Conservation (phyloP, 2,329 filamentous ascomycete genomes). For the Alternaria rosae region DNA sequence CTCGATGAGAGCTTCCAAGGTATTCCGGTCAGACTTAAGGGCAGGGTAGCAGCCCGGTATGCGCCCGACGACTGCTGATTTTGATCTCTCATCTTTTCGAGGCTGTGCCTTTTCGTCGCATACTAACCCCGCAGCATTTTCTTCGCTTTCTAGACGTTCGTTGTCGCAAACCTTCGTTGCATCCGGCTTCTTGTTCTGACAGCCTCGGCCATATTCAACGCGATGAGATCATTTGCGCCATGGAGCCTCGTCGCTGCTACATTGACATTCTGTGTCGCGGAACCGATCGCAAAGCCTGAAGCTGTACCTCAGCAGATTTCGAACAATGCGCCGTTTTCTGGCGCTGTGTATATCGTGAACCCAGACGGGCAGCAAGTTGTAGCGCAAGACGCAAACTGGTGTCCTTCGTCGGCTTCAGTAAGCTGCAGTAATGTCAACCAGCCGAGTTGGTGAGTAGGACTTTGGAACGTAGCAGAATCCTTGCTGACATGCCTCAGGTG, state of each 20-base stretch:
- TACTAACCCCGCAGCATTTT: conserved; percentile 22
- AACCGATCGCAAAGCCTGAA: conserved; percentile 36
- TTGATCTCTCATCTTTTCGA: conserved; percentile 11
- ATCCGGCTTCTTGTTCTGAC: not conserved
- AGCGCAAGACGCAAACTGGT: conserved; percentile 44
- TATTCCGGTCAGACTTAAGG: conserved; percentile 37
- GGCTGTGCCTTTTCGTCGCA: conserved; percentile 8
- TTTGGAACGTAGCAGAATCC: not conserved
- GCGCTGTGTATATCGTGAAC: conserved; percentile 50
- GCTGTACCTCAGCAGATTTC: conserved; percentile 38
- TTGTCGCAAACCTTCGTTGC: not conserved
- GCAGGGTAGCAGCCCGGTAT: conserved; percentile 24
- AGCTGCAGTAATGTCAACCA: conserved; percentile 54
- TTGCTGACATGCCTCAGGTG: conserved; percentile 38
- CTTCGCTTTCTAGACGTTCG: not conserved
- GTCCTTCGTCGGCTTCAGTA: conserved; percentile 45
- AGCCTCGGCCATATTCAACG: conserved; percentile 4
- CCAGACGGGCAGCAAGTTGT: conserved; percentile 43
- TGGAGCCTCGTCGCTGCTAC: conserved; percentile 18
- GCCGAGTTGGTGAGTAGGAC: conserved; percentile 51
- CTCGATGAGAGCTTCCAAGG: conserved; percentile 28
- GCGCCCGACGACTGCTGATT: conserved; percentile 19
- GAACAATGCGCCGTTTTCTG: conserved; percentile 51
- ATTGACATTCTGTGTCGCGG: conserved; percentile 27
- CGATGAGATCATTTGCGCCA: conserved; percentile 27